These are phyloP conservation scores for Tetrahymena borealis DNA, from an alignment of 73 alveolate genomes.

Conservation along the genomic window DNA sequence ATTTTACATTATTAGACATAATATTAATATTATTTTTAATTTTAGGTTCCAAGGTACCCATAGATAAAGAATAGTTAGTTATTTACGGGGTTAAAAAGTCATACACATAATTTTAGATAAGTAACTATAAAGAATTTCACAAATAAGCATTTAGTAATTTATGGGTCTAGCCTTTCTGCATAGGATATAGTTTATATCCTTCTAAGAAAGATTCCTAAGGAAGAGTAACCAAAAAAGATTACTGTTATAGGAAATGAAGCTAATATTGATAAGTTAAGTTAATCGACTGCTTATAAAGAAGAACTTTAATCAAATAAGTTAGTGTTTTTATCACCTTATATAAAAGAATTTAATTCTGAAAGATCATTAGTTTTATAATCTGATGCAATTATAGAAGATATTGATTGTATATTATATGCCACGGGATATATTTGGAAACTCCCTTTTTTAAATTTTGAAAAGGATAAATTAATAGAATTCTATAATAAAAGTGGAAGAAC, in stretches of 20 bases:
- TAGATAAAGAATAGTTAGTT: background rate
- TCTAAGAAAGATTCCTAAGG: background rate
- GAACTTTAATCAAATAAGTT: background rate
- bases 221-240: background rate
- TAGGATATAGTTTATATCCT: background rate
- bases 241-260: background rate
- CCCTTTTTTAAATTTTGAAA: conserved; percentile 7
- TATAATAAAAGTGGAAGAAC: background rate
- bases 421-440: conserved; percentile 29
- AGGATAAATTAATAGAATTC: conserved; percentile 13
- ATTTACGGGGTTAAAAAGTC: background rate
- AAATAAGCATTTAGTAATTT: background rate
- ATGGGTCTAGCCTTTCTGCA: background rate
- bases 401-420: conserved; percentile 18
- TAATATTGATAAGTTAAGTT: background rate
- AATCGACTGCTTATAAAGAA: background rate
- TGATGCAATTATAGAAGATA: conserved; percentile 1
- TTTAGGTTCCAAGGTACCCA: background rate
- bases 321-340: background rate
- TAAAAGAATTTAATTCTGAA: background rate
- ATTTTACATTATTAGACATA: too few species aligned
- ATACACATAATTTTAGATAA: background rate
- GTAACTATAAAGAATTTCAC: background rate
- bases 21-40: too few species aligned
- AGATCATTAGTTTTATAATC: background rate